A percentile compares a stretch with the other conserved stretches of the same genome.
Evolutionary conservation across 495 filamentous ascomycete species (phyloP).

Genomic region (Sordaria brevicollis): DNA sequence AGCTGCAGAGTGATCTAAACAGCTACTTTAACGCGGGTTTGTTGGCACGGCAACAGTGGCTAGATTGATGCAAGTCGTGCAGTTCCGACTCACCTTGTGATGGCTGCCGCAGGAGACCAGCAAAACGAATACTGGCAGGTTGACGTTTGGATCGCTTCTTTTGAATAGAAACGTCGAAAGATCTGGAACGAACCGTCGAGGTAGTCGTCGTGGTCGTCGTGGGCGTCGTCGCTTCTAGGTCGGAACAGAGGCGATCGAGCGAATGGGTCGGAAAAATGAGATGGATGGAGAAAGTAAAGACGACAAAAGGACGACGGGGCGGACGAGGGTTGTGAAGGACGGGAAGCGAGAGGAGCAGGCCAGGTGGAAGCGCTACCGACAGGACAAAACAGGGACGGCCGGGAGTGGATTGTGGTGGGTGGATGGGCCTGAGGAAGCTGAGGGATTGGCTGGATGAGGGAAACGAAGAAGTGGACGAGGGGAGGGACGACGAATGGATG

Average conservation of each 20-base stretch:
- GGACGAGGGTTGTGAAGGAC: neutral
- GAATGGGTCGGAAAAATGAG: neutral
- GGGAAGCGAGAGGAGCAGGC: neutral
- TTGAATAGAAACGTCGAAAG: neutral
- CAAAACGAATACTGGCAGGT: neutral
- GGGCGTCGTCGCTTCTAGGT: neutral
- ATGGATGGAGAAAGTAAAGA: neutral
- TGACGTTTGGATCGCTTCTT: neutral
- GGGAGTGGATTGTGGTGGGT: neutral
- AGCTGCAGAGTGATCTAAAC: no score
- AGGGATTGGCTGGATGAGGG: neutral
- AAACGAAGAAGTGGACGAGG: neutral
- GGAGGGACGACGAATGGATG: neutral
- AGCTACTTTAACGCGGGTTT: no score
- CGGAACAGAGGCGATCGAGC: no score
- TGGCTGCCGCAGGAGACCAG: neutral
- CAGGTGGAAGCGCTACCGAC: neutral
- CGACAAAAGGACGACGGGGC: neutral
- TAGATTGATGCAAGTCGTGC: neutral
- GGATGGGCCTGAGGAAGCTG: neutral
- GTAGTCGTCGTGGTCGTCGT: no score
- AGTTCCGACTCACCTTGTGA: constrained; percentile 3
- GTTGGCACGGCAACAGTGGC: neutral
- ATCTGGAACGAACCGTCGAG: neutral
- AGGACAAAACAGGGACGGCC: neutral